phyloP scores from a whole-genome alignment of 2,329 filamentous ascomycete genomes.

The Endoconidiophora laricicola region DNA sequence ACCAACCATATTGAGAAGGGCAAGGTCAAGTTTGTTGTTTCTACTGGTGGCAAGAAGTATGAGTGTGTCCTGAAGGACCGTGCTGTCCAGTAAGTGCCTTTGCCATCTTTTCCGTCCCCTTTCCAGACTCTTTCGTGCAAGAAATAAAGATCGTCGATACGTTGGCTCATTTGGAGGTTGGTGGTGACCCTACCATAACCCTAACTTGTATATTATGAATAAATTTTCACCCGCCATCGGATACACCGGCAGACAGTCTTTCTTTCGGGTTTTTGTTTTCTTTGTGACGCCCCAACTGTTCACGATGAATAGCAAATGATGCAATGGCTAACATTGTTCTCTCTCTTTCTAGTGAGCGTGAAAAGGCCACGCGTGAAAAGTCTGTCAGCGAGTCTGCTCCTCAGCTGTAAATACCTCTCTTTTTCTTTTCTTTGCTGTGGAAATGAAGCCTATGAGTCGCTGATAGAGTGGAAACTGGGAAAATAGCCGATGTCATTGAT shows the following conservation, averaged over 20 bases:
- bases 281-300: neutral
- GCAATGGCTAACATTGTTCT: neutral
- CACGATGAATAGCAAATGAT: conserved; percentile 12
- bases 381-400: conserved; percentile 21
- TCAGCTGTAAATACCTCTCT: neutral
- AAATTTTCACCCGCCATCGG: neutral
- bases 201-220: neutral
- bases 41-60: conserved; percentile 24
- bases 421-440: no score
- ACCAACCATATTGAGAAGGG: conserved; percentile 21
- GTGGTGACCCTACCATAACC: neutral
- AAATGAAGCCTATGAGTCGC: no score
- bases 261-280: neutral
- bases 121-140: neutral
- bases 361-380: conserved; percentile 22
- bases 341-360: conserved; percentile 22
- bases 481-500: neutral
- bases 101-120: neutral
- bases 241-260: neutral
- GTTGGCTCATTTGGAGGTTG: no score
- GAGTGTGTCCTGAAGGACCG: conserved; percentile 28
- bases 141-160: no score
- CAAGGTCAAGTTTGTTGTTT: conserved; percentile 31
- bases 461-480: no score
- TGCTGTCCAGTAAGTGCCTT: conserved; percentile 24